Evolutionary conservation across 371 early-diverging fungal species (phyloP).

Genomic region (Mucor plumbeus): DNA sequence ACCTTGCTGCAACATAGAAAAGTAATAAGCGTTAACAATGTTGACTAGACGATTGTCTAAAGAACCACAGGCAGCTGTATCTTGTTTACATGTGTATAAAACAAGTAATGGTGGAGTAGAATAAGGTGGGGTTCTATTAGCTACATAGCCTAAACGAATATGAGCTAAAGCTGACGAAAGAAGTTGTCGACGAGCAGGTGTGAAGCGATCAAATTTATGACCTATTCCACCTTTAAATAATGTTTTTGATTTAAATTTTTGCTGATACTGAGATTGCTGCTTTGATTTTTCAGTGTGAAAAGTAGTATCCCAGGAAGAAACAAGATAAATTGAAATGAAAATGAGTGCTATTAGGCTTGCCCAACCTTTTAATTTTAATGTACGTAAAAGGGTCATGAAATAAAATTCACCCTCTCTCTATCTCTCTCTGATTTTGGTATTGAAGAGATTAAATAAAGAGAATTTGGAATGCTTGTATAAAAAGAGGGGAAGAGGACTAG

Average conservation of each 20-base stretch:
- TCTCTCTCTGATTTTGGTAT: neutral
- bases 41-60: slow-evolving; percentile 37
- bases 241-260: neutral
- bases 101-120: slow-evolving; percentile 50
- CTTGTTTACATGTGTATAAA: slow-evolving; percentile 31
- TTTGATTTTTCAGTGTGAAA: neutral
- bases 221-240: neutral
- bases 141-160: slow-evolving; percentile 44
- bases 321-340: neutral
- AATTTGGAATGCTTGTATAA: neutral
- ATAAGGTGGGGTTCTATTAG: slow-evolving; percentile 48
- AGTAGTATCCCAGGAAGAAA: neutral
- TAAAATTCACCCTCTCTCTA: neutral
- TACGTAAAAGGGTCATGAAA: slow-evolving; percentile 8
- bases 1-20: slow-evolving; percentile 44
- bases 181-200: slow-evolving; percentile 11
- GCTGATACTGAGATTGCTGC: neutral
- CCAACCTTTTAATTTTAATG: slow-evolving; percentile 7
- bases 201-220: slow-evolving; percentile 17
- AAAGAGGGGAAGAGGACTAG: too few species aligned
- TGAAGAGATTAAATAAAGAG: neutral
- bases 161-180: slow-evolving; percentile 44
- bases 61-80: slow-evolving; percentile 30
- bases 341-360: neutral
- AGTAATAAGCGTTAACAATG: slow-evolving; percentile 42